These are phyloP conservation scores for Cyberlindnera maclurae DNA, from an alignment of 805 yeast genomes.

Conservation along the genomic window DNA sequence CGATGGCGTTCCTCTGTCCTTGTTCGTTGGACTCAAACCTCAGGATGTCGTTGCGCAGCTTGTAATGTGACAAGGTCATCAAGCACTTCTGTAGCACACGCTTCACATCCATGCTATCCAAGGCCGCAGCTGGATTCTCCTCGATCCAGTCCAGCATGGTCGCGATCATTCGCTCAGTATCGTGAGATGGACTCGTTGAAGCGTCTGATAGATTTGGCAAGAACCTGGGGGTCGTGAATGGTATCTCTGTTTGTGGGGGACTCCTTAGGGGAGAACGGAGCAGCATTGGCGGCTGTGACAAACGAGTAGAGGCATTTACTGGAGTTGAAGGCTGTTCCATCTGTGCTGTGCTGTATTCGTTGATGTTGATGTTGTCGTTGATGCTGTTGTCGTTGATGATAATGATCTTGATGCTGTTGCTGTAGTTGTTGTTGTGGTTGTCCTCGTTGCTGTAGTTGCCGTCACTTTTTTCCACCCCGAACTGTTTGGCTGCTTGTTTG, in stretches of 20 bases:
- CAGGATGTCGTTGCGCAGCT: conserved; percentile 16
- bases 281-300: background rate
- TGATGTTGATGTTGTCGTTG: background rate
- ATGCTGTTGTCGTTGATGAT: too few relatives aligned
- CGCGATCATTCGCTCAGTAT: background rate
- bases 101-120: conserved; percentile 1
- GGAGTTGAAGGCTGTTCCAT: conserved; percentile 1
- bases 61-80: conserved; percentile 14
- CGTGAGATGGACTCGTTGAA: background rate
- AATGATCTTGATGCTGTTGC: too few relatives aligned
- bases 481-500: background rate
- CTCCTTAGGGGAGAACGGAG: background rate
- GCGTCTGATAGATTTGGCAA: background rate
- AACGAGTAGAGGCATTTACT: background rate
- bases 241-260: background rate
- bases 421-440: background rate
- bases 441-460: background rate
- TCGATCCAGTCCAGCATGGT: background rate
- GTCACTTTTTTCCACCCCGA: too few relatives aligned
- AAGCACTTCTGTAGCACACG: conserved; percentile 8
- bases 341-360: background rate
- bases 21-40: conserved; percentile 17
- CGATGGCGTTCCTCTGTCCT: conserved; percentile 17
- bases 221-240: background rate
- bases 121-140: background rate